phyloP scores from a whole-genome alignment of 2,329 filamentous ascomycete species.

The Basipetospora chlamydospora region DNA sequence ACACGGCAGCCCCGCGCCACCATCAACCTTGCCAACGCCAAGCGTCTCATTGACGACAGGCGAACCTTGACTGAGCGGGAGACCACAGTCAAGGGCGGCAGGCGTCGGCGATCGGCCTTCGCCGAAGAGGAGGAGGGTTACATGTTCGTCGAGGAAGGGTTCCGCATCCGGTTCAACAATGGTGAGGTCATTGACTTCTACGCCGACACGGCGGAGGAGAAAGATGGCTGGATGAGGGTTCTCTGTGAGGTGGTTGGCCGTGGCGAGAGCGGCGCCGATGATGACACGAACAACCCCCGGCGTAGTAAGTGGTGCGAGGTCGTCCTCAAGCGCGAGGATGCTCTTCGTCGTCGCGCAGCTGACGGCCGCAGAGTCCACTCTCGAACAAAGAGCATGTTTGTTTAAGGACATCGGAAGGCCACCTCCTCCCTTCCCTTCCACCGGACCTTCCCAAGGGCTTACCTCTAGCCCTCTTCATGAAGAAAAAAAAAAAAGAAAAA shows the following conservation, averaged over 20 bases:
- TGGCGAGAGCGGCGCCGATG: slow-evolving; percentile 30
- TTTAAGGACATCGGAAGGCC: slow-evolving; percentile 24
- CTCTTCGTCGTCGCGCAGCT: slow-evolving; percentile 38
- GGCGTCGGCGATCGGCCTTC: slow-evolving; percentile 83
- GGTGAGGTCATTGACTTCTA: slow-evolving; percentile 98
- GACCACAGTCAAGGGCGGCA: slow-evolving; percentile 59
- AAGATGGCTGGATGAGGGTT: slow-evolving; percentile 89
- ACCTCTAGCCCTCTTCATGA: too few species aligned
- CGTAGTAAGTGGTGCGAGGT: slow-evolving; percentile 53
- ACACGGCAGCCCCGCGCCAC: slow-evolving; percentile 91
- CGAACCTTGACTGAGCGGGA: slow-evolving; percentile 72
- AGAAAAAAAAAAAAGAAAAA: too few species aligned
- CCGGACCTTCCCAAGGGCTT: too few species aligned
- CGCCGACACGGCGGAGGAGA: slow-evolving; percentile 73
- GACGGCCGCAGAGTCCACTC: slow-evolving; percentile 38
- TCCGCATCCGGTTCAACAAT: slow-evolving; percentile 96
- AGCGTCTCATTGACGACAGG: slow-evolving; percentile 86
- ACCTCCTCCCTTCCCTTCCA: not conserved
- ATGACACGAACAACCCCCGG: slow-evolving; percentile 25
- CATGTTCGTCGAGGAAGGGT: slow-evolving; percentile 98
- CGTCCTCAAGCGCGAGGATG: slow-evolving; percentile 49
- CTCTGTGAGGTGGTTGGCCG: slow-evolving; percentile 57
- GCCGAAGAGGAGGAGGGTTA: slow-evolving; percentile 98
- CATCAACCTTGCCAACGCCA: slow-evolving; percentile 89
- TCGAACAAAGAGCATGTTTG: slow-evolving; percentile 42